These are phyloP conservation scores for Tinospora cordifolia DNA, from an alignment of 164 flowering plant species.

Conservation along the genomic window DNA sequence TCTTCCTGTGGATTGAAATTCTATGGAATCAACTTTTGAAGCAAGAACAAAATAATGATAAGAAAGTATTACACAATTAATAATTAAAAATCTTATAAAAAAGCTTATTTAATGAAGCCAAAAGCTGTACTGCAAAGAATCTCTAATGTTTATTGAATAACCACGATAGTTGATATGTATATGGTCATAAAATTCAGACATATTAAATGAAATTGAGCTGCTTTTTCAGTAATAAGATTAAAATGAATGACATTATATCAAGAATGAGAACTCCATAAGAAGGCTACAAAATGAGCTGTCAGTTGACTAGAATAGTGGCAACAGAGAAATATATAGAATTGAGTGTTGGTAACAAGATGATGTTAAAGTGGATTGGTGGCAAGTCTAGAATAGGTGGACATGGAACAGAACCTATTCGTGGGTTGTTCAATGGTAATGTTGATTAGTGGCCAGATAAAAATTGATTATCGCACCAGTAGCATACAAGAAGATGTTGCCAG, in stretches of 20 bases:
- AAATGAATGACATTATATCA: not conserved
- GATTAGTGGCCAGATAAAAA: not conserved
- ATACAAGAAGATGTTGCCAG: no score
- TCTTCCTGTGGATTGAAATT: slow-evolving; percentile 55
- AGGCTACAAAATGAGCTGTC: not conserved
- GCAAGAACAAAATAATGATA: not conserved
- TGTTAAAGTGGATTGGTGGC: not conserved
- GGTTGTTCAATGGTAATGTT: not conserved
- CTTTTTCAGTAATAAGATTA: not conserved
- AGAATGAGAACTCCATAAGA: not conserved
- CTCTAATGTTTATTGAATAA: not conserved
- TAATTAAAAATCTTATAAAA: not conserved
- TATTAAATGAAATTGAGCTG: not conserved
- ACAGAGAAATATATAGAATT: not conserved
- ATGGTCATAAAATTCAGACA: not conserved
- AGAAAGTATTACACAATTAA: not conserved
- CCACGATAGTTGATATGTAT: not conserved
- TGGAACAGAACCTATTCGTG: not conserved
- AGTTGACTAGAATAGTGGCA: not conserved
- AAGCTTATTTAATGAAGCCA: not conserved
- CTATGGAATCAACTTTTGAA: not conserved
- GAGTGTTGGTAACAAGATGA: not conserved
- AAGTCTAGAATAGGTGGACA: not conserved
- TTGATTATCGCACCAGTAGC: no score
- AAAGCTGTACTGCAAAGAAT: not conserved